Percentiles rank a stretch among this genome's conserved stretches.
Conservation (phyloP, 176 grass and related monocot genomes). For the barley (Hordeum vulgare) region MorexV3_pseudomolecules_assembly NC_058519.1:352281117-352281616, state of each 20-base stretch:
- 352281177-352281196: conserved; percentile 70
- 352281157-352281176: too few species aligned
- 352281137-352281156: not conserved
- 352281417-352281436: too few species aligned
- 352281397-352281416: not conserved
- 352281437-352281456: not conserved
- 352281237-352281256: conserved; percentile 89
- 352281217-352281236: conserved; percentile 95
- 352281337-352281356: conserved; percentile 7
- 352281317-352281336: conserved; percentile 25
- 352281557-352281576: not conserved
- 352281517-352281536: conserved; percentile 7
- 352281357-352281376: not conserved
- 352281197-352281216: conserved; percentile 90
- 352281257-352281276: conserved; percentile 85
- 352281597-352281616: not conserved
- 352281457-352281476: not conserved
- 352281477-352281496: not conserved
- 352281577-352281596: conserved; percentile 9
- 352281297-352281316: conserved; percentile 95
- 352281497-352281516: not conserved
- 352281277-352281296: conserved; percentile 84
- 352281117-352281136: not conserved
- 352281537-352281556: conserved; percentile 4
- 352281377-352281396: not conserved